Evolutionary conservation across 768 basidiomycete species (phyloP).

Genomic region (Lactarius hatsudake): DNA sequence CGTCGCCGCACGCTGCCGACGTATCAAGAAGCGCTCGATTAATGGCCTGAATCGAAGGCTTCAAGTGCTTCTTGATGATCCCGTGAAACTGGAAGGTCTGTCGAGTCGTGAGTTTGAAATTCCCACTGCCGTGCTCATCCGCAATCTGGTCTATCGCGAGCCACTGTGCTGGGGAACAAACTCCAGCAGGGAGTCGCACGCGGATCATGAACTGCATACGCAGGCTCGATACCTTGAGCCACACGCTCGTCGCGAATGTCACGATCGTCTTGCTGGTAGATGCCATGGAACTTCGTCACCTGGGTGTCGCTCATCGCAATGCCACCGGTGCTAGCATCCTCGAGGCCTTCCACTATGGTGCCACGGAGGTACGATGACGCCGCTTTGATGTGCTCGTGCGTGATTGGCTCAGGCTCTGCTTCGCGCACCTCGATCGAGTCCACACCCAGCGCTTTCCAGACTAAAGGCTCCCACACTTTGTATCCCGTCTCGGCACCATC

Average conservation of each 20-base stretch:
- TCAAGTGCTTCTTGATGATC: conserved; percentile 94
- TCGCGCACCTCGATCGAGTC: conserved; percentile 85
- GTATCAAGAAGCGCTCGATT: conserved; percentile 90
- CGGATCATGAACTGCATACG: conserved; percentile 99
- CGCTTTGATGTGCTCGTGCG: conserved; percentile 99
- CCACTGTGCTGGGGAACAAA: conserved; percentile 92
- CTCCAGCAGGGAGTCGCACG: conserved; percentile 93
- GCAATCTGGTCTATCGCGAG: conserved; percentile 93
- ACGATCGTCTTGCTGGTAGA: conserved; percentile 96
- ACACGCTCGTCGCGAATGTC: conserved; percentile 97
- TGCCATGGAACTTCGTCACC: conserved; percentile 96
- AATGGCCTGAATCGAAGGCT: conserved; percentile 96
- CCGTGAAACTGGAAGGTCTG: conserved; percentile 99
- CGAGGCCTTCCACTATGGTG: conserved; percentile 89
- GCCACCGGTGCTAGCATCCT: conserved; percentile 81
- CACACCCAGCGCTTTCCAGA: conserved; percentile 95
- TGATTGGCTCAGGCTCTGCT: conserved; percentile 94
- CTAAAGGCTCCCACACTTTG: conserved; percentile 87
- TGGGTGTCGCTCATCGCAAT: conserved; percentile 88
- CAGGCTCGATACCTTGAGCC: conserved; percentile 89
- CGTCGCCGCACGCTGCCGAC: conserved; percentile 97
- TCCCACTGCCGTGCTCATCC: conserved; percentile 90
- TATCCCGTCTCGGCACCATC: conserved; percentile 97
- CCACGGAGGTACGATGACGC: conserved; percentile 92
- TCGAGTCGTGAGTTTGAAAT: conserved; percentile 96